Conservation (phyloP, 1,139 yeast species). For the Sugiyamaella pinicola region DNA sequence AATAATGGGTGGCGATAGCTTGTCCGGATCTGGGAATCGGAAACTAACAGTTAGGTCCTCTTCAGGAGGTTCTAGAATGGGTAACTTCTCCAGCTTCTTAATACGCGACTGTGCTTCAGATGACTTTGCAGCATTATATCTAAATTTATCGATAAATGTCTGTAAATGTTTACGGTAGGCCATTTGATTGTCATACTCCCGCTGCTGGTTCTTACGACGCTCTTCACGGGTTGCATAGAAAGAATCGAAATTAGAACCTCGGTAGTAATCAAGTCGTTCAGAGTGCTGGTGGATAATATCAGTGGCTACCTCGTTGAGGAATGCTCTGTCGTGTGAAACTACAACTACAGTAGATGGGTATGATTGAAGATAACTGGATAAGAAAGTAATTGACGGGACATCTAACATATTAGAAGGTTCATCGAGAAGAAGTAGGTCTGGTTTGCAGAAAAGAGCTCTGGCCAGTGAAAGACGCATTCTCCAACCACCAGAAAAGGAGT, state of each 20-base stretch:
- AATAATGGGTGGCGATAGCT: conserved; percentile 88
- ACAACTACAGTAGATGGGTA: conserved; percentile 92
- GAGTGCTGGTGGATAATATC: conserved; percentile 97
- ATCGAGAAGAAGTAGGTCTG: conserved; percentile 87
- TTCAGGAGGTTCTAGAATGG: conserved; percentile 90
- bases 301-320: conserved; percentile 95
- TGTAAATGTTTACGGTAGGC: conserved; percentile 93
- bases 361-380: conserved; percentile 84
- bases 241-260: conserved; percentile 91
- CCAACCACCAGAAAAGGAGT: conserved; percentile 99
- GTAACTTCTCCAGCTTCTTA: conserved; percentile 91
- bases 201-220: conserved; percentile 86
- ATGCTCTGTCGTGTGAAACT: conserved; percentile 97
- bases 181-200: conserved; percentile 97
- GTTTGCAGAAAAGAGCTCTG: conserved; percentile 95
- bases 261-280: conserved; percentile 91
- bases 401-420: conserved; percentile 99
- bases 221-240: conserved; percentile 95
- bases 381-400: conserved; percentile 94
- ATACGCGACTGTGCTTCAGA: conserved; percentile 98
- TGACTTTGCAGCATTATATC: conserved; percentile 97
- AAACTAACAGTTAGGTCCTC: conserved; percentile 84
- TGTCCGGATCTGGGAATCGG: conserved; percentile 94
- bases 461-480: conserved; percentile 99
- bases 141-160: conserved; percentile 88